Evolutionary conservation across 331 rosid genomes (phyloP), one percentile per base, ranked within the genome.

Genomic region (Quercus phellos): DNA sequence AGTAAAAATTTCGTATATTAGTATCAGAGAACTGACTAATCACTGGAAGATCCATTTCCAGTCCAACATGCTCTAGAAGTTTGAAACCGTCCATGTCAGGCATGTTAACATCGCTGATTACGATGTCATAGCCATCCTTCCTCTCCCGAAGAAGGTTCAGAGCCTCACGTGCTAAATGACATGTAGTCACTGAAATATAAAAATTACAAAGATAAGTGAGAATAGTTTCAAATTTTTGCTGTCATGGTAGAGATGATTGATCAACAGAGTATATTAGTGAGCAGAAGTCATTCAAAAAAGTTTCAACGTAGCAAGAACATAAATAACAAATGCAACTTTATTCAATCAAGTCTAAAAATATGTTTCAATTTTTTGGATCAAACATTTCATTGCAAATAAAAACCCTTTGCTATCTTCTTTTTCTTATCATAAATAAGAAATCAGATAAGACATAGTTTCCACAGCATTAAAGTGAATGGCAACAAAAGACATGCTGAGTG

Each of bases 11-110:
- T 78, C 53, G 51, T 85, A 72, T 60, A 80, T 66, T 35, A 78
- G 81, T 66, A 80, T 71, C 50, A 85, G 86, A 82, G 88, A 82
- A 91, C 97, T 88, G 80, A 95, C 99, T 95, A 6, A 93, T 93
- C 53, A 95, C 97, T 13, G 99, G 99, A 81, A 95, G 97, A 89
- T 95, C 99, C 99, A 95, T 95, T 87, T 95, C 99, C 32, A 95
- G 94, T 73, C 99, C 98, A 56, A 95, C 98, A 83, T 89, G 98
- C 92, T 95, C 99, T 0, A 95, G 99, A 56, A 95, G 98, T 69
- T 87, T 95, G 78, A 95, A 95, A 18, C 99, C 99, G 51, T 95
- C 99, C 99, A 95, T 95, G 86, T 95, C 99, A 0, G 99, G 98
- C 98, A 95, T 95, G 97, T 95, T 95, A 4, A 93, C 99, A 73